phyloP scores from a whole-genome alignment of 2,329 filamentous ascomycete species.

The Hypomyces rosellus region DNA sequence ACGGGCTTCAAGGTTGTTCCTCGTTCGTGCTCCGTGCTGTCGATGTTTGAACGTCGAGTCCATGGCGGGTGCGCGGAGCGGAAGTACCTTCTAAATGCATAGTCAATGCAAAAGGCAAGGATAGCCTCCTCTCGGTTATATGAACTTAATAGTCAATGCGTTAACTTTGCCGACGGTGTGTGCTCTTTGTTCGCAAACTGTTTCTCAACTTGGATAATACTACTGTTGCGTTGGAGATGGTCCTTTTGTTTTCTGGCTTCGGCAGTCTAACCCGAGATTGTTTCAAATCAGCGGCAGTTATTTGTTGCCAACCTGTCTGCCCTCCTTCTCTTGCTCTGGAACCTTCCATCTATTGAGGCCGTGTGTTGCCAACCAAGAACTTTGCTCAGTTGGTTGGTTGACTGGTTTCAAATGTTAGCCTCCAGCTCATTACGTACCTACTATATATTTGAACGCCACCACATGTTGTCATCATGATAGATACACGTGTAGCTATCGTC shows the following conservation, averaged over 20 bases:
- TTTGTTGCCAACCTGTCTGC: no score
- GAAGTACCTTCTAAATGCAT: background rate
- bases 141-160: background rate
- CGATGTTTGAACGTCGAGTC: slow-evolving; percentile 1
- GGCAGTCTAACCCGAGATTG: background rate
- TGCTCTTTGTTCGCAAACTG: no score
- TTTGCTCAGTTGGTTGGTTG: background rate
- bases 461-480: background rate
- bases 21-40: background rate
- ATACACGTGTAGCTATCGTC: background rate
- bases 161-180: no score
- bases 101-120: background rate
- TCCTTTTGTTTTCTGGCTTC: background rate
- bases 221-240: no score
- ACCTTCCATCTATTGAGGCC: background rate
- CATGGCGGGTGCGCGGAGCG: background rate
- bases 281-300: no score
- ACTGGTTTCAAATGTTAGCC: background rate
- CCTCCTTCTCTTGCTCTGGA: no score
- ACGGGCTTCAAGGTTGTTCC: background rate
- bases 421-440: slow-evolving; percentile 1
- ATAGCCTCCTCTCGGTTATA: slow-evolving; percentile 7
- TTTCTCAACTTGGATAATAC: no score
- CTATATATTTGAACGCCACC: background rate
- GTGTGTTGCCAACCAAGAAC: slow-evolving; percentile 3